These are phyloP conservation scores for Auricularia heimuer DNA, from an alignment of 768 basidiomycete genomes.

Conservation along the genomic window DNA sequence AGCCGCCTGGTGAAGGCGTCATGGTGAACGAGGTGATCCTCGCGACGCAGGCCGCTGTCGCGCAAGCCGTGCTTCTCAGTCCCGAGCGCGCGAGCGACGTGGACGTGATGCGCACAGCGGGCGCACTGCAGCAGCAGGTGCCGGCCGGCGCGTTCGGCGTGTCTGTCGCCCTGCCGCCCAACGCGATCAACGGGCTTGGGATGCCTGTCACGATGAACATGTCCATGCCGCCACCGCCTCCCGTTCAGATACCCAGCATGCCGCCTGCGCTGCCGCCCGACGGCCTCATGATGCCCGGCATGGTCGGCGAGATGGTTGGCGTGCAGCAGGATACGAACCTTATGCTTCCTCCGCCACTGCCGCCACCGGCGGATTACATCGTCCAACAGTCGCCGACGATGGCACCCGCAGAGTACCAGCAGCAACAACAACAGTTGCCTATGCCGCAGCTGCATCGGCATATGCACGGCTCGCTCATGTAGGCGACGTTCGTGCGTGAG, in stretches of 20 bases:
- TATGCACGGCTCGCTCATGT: too few relatives aligned
- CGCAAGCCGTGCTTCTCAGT: slow-evolving; percentile 69
- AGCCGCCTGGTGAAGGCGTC: slow-evolving; percentile 25
- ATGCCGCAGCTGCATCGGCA: too few relatives aligned
- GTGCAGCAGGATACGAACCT: not conserved
- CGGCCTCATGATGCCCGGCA: not conserved
- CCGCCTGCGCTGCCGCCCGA: not conserved
- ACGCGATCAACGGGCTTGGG: not conserved
- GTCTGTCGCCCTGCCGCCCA: not conserved
- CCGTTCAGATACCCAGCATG: not conserved
- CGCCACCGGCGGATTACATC: not conserved
- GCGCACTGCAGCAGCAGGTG: slow-evolving; percentile 35
- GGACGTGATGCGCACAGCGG: slow-evolving; percentile 69
- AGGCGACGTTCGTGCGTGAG: too few relatives aligned
- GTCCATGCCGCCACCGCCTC: not conserved
- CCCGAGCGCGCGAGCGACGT: slow-evolving; percentile 68
- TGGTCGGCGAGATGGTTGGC: not conserved
- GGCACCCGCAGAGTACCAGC: too few relatives aligned
- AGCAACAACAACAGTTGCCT: too few relatives aligned
- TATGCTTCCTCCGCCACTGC: not conserved
- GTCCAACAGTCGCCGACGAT: too few relatives aligned
- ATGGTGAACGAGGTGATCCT: slow-evolving; percentile 50
- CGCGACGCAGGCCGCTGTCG: slow-evolving; percentile 68
- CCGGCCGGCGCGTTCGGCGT: not conserved
- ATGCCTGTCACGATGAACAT: not conserved